Evolutionary conservation across 768 basidiomycete genomes (phyloP).

Genomic region (Termitomyces eurrhizus): DNA sequence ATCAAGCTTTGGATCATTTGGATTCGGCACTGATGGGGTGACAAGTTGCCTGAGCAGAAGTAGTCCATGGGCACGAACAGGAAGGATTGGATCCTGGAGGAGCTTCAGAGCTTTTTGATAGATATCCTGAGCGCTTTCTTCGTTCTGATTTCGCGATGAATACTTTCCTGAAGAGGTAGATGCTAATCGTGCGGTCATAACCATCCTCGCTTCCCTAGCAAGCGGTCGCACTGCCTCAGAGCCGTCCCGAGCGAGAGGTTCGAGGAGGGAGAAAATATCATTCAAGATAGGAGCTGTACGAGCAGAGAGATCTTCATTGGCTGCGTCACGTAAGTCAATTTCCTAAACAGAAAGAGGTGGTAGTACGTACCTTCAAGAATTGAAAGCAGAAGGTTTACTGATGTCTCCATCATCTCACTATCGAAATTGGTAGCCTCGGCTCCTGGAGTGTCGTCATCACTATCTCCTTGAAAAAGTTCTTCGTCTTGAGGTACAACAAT

Average conservation of each 20-base stretch:
- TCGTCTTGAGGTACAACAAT: constrained; percentile 34
- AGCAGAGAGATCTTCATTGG: constrained; percentile 58
- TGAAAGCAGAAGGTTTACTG: constrained; percentile 77
- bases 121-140: constrained; percentile 51
- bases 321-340: constrained; percentile 21
- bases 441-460: constrained; percentile 48
- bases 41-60: constrained; percentile 79
- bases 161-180: constrained; percentile 40
- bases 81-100: constrained; percentile 87
- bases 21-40: constrained; percentile 25
- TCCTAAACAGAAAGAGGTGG: background rate
- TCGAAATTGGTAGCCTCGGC: constrained; percentile 37
- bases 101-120: constrained; percentile 89
- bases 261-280: constrained; percentile 66
- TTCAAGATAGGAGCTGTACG: constrained; percentile 60
- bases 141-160: constrained; percentile 22
- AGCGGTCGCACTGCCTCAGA: constrained; percentile 49
- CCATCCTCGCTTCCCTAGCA: constrained; percentile 76
- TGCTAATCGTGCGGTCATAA: constrained; percentile 78
- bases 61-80: constrained; percentile 91
- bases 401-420: constrained; percentile 71
- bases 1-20: constrained; percentile 21
- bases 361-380: constrained; percentile 71
- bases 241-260: constrained; percentile 45
- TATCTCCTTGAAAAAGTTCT: constrained; percentile 40